A percentile compares a stretch with the other conserved stretches of the same genome.
Evolutionary conservation across 2,329 filamentous ascomycete species (phyloP).

Genomic region (Neocucurbitaria cava): DNA sequence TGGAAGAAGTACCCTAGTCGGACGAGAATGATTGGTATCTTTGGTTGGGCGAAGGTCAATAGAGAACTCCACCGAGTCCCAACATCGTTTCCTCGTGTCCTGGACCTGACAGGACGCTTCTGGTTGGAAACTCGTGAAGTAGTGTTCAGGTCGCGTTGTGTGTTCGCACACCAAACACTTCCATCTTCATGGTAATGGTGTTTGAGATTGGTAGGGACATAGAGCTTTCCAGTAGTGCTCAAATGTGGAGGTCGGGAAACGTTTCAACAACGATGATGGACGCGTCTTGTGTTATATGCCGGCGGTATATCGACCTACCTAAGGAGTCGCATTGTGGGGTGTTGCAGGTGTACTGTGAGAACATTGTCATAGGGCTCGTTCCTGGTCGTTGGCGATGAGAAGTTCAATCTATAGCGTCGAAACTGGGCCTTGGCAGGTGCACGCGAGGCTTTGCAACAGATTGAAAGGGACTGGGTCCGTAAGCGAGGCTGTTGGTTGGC

Average conservation of each 20-base stretch:
- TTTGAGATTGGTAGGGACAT: too few species aligned
- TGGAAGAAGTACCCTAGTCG: not conserved
- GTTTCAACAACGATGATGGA: not conserved
- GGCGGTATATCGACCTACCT: not conserved
- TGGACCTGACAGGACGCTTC: not conserved
- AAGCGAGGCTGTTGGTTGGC: constrained; percentile 12
- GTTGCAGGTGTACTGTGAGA: not conserved
- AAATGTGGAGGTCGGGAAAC: not conserved
- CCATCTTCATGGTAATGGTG: too few species aligned
- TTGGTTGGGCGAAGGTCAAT: not conserved
- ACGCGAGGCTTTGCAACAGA: constrained; percentile 12
- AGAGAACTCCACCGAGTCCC: not conserved
- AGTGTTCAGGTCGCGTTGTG: not conserved
- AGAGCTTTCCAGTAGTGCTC: too few species aligned
- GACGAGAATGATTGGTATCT: not conserved
- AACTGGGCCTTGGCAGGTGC: constrained; percentile 14
- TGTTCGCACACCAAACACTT: too few species aligned
- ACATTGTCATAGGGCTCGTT: not conserved
- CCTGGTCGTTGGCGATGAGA: constrained; percentile 13
- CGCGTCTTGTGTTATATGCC: not conserved
- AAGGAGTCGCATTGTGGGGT: not conserved
- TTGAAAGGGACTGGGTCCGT: constrained; percentile 5
- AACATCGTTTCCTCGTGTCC: not conserved
- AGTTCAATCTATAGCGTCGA: constrained; percentile 14
- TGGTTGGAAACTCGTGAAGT: not conserved